phyloP scores from a whole-genome alignment of 2,329 filamentous ascomycete species.

The Pyricularia grisea region DNA sequence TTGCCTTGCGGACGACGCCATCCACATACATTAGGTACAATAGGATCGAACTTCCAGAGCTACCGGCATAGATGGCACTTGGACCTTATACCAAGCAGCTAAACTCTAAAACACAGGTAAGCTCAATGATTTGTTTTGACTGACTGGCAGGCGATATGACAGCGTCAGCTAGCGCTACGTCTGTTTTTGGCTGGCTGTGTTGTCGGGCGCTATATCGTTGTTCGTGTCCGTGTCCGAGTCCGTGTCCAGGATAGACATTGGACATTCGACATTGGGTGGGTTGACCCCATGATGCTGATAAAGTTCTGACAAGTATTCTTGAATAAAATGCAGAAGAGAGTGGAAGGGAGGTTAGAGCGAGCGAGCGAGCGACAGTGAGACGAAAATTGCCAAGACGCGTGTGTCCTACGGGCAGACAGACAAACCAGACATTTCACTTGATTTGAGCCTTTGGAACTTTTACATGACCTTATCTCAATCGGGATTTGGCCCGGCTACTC shows the following conservation, averaged over 20 bases:
- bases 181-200: not conserved
- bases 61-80: not conserved
- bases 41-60: not conserved
- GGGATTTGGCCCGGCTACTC: too few species aligned
- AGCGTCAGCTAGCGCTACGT: not conserved
- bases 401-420: not conserved
- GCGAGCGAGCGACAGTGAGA: not conserved
- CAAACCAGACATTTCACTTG: not conserved
- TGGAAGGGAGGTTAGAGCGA: not conserved
- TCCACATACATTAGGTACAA: not conserved
- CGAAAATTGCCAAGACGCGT: not conserved
- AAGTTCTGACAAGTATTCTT: not conserved
- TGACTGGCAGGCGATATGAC: not conserved
- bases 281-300: not conserved
- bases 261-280: not conserved
- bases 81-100: not conserved
- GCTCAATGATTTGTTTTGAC: not conserved
- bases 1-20: not conserved
- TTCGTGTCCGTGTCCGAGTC: not conserved
- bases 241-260: not conserved
- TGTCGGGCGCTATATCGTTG: not conserved
- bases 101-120: not conserved
- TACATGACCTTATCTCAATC: not conserved
- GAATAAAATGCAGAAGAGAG: not conserved
- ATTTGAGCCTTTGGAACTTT: not conserved